These are phyloP conservation scores for Tetrahymena thermophila DNA, from an alignment of 73 alveolate species.

Conservation along the genomic window DNA sequence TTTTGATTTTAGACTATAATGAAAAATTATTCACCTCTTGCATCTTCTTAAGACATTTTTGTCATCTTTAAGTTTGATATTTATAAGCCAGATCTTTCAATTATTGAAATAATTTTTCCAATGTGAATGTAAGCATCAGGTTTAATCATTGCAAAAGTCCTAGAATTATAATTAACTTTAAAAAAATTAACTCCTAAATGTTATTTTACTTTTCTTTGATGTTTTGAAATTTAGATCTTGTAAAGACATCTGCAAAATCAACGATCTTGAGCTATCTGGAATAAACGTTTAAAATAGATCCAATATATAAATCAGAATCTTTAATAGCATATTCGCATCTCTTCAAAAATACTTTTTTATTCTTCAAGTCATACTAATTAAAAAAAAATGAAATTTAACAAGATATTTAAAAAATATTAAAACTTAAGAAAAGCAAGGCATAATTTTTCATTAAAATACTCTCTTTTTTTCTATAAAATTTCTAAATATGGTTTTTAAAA, in stretches of 20 bases:
- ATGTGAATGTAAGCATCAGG: slow-evolving; percentile 93
- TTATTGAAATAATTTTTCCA: slow-evolving; percentile 82
- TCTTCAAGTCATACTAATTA: slow-evolving; percentile 81
- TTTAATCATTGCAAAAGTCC: slow-evolving; percentile 94
- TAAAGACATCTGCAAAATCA: slow-evolving; percentile 91
- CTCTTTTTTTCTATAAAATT: not conserved
- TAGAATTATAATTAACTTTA: not conserved
- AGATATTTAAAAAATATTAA: no score
- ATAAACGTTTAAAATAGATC: slow-evolving; percentile 80
- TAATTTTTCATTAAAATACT: not conserved
- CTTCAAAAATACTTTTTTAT: slow-evolving; percentile 79
- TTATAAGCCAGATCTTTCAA: slow-evolving; percentile 75
- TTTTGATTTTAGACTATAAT: not conserved
- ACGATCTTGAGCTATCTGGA: slow-evolving; percentile 88
- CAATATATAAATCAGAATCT: slow-evolving; percentile 76
- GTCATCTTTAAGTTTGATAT: slow-evolving; percentile 88
- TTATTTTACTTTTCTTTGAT: slow-evolving; percentile 45
- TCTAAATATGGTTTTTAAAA: not conserved
- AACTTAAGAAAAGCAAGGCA: no score
- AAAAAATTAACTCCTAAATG: no score
- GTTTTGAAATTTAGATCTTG: slow-evolving; percentile 72
- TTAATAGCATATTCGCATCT: slow-evolving; percentile 76
- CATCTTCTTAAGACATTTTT: slow-evolving; percentile 64
- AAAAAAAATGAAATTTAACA: not conserved
- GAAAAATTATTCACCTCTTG: slow-evolving; percentile 28